Conservation (phyloP, 208 protist species). For the Crithidia thermophila region DNA sequence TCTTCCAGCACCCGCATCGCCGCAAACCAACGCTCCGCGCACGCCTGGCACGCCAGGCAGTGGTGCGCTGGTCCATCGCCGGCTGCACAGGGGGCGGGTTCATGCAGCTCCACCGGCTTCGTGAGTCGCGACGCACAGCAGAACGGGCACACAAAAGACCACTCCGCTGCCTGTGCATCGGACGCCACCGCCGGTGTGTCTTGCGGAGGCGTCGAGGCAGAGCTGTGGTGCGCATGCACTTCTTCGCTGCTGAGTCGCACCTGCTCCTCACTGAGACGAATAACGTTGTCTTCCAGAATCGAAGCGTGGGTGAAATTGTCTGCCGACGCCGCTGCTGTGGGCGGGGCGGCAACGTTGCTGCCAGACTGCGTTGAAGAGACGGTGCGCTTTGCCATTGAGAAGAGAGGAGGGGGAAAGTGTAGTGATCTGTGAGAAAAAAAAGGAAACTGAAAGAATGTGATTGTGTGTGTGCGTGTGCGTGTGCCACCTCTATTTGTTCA, state of each 20-base stretch:
- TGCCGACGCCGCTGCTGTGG: neutral
- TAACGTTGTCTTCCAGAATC: neutral
- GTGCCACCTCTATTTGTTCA: neutral
- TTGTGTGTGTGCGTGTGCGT: neutral
- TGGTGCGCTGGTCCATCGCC: neutral
- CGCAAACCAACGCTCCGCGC: conserved; percentile 30
- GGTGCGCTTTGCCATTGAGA: conserved; percentile 20
- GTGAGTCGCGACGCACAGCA: conserved; percentile 34
- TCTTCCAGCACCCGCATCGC: conserved; percentile 2
- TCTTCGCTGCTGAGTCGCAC: conserved; percentile 21
- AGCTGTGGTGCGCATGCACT: neutral
- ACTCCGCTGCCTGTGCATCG: neutral
- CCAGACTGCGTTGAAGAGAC: neutral
- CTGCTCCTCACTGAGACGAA: neutral
- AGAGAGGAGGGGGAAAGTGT: too few relatives aligned
- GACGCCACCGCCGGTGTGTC: neutral
- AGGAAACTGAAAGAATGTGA: too few relatives aligned
- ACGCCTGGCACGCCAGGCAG: conserved; percentile 45
- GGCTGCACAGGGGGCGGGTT: neutral
- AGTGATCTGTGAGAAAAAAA: too few relatives aligned
- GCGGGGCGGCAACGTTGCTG: neutral
- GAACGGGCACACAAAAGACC: conserved; percentile 40
- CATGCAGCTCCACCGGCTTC: conserved; percentile 51
- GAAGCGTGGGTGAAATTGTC: too few relatives aligned
- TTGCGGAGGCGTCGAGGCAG: neutral